phyloP scores from a whole-genome alignment of 371 early-diverging fungal genomes.

The Synchytrium microbalum region DNA sequence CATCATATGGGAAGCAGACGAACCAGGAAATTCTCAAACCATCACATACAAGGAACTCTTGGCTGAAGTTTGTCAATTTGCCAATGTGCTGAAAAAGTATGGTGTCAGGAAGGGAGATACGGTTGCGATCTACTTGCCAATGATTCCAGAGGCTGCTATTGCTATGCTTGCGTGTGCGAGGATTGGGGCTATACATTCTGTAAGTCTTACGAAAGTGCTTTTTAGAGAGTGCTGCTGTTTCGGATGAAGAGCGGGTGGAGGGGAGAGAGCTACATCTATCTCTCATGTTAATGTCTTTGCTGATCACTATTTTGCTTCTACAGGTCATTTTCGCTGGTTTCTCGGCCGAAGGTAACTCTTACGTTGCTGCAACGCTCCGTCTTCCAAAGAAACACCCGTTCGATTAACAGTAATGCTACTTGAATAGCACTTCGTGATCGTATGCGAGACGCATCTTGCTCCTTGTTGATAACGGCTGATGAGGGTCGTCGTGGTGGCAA shows the following conservation, averaged over 20 bases:
- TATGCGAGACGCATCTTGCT: slow-evolving; percentile 68
- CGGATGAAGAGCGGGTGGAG: slow-evolving; percentile 53
- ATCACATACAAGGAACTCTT: slow-evolving; percentile 73
- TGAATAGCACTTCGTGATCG: slow-evolving; percentile 72
- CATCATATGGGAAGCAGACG: slow-evolving; percentile 90
- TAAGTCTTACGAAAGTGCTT: too few species aligned
- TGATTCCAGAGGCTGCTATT: slow-evolving; percentile 89
- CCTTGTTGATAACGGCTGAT: slow-evolving; percentile 64
- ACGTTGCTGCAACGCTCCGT: too few species aligned
- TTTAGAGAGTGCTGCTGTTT: not conserved
- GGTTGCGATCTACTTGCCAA: slow-evolving; percentile 79
- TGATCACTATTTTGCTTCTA: not conserved
- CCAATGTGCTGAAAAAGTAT: slow-evolving; percentile 51
- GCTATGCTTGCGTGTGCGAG: slow-evolving; percentile 91
- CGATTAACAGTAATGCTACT: too few species aligned
- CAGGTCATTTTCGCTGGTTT: slow-evolving; percentile 76
- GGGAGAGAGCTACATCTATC: too few species aligned
- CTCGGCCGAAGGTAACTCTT: slow-evolving; percentile 63
- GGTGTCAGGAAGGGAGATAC: slow-evolving; percentile 84
- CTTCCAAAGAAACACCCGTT: too few species aligned
- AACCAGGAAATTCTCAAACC: slow-evolving; percentile 43
- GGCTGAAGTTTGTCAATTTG: slow-evolving; percentile 54
- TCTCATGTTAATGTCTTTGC: too few species aligned
- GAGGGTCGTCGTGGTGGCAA: slow-evolving; percentile 85
- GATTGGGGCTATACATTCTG: slow-evolving; percentile 84